phyloP scores from a whole-genome alignment of 2,329 filamentous ascomycete genomes.

The Scleromitrula shiraiana region DNA sequence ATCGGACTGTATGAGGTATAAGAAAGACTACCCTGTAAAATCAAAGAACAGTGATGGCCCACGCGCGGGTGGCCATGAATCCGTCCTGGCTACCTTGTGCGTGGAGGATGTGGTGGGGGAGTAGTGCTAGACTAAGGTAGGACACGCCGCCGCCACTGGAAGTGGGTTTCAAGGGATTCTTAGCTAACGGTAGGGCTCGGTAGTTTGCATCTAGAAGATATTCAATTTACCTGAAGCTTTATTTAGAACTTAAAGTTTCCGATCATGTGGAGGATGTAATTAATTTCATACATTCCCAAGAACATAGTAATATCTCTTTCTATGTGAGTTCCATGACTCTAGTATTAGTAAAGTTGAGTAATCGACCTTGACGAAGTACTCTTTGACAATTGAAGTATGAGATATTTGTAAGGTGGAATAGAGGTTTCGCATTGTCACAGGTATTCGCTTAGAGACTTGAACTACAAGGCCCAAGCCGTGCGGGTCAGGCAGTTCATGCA shows the following conservation, averaged over 20 bases:
- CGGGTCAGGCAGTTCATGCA: slow-evolving; percentile 17
- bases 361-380: slow-evolving; percentile 9
- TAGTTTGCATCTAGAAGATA: not conserved
- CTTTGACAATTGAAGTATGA: slow-evolving; percentile 12
- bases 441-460: slow-evolving; percentile 21
- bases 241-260: not conserved
- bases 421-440: slow-evolving; percentile 28
- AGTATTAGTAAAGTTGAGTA: not conserved
- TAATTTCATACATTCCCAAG: not conserved
- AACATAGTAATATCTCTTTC: not conserved
- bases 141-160: slow-evolving; percentile 13
- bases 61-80: slow-evolving; percentile 20
- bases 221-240: not conserved
- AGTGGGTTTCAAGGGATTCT: slow-evolving; percentile 16
- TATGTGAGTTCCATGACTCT: not conserved
- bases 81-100: slow-evolving; percentile 13
- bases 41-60: slow-evolving; percentile 15
- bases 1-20: slow-evolving; percentile 29
- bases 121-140: slow-evolving; percentile 8
- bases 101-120: slow-evolving; percentile 9
- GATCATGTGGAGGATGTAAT: slow-evolving; percentile 1
- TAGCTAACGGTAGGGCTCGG: slow-evolving; percentile 4
- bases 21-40: slow-evolving; percentile 21
- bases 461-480: slow-evolving; percentile 9
- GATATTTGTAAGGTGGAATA: slow-evolving; percentile 21